These are phyloP conservation scores for Saccharum spontaneum DNA, from an alignment of 176 grass and related monocot species.

Conservation along the genomic window DNA sequence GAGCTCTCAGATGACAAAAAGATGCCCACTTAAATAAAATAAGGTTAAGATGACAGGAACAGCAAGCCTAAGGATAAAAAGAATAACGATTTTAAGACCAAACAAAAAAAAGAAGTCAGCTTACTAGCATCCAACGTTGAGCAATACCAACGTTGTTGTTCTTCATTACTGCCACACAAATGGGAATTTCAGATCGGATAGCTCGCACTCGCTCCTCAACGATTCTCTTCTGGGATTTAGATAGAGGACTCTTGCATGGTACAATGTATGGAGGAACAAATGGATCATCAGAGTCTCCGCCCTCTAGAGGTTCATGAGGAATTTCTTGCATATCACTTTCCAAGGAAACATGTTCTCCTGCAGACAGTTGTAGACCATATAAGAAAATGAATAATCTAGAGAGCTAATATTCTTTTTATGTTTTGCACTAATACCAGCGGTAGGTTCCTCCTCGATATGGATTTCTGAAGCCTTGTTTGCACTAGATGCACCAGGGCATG, in stretches of 20 bases:
- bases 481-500: neutral
- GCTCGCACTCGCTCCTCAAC: slow-evolving; percentile 27
- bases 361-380: too few species aligned
- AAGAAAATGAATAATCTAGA: too few species aligned
- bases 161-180: slow-evolving; percentile 38
- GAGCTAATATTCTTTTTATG: too few species aligned
- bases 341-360: too few species aligned
- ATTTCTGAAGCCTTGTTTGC: too few species aligned
- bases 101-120: neutral
- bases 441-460: too few species aligned
- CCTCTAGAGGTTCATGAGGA: too few species aligned
- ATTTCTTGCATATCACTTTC: too few species aligned
- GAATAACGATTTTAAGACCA: neutral
- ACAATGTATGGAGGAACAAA: too few species aligned
- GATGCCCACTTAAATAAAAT: neutral
- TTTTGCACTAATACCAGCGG: too few species aligned
- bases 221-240: neutral
- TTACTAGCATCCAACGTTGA: slow-evolving; percentile 28
- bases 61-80: neutral
- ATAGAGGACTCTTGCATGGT: too few species aligned
- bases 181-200: neutral
- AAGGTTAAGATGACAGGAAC: neutral
- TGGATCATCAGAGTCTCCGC: too few species aligned
- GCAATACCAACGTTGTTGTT: neutral
- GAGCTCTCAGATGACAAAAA: neutral